Percentiles rank a stretch among this genome's conserved stretches.
Conservation (phyloP, 306 rosid species). For the Sphenostylis stenocarpa region DNA sequence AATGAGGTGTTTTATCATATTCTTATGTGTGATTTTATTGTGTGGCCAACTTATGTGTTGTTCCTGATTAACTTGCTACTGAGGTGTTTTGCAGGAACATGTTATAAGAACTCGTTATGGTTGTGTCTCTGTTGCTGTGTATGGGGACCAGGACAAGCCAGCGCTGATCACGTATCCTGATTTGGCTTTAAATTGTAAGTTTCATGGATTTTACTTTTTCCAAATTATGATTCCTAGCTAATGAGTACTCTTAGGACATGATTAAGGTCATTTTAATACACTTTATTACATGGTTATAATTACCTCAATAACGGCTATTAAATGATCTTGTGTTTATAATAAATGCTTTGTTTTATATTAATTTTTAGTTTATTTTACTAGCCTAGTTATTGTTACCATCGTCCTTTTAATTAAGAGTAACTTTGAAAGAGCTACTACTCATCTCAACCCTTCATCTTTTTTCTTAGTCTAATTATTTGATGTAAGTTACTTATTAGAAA, state of each 20-base stretch:
- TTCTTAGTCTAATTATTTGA: no score
- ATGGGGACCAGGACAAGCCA: conserved; percentile 91
- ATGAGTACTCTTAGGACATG: not conserved
- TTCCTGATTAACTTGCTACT: not conserved
- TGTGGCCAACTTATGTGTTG: not conserved
- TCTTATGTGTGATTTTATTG: not conserved
- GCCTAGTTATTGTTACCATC: not conserved
- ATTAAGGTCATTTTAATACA: not conserved
- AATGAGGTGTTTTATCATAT: not conserved
- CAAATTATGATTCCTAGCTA: not conserved
- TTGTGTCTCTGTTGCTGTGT: conserved; percentile 67
- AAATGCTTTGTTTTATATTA: not conserved
- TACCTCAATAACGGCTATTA: not conserved
- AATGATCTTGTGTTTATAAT: not conserved
- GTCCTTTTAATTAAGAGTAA: not conserved
- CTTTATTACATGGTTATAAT: not conserved
- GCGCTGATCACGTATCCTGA: conserved; percentile 89
- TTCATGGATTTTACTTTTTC: not conserved
- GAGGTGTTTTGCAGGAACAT: conserved; percentile 66
- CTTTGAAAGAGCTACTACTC: no score
- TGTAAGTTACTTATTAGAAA: no score
- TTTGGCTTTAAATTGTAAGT: conserved; percentile 85
- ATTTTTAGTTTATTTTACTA: not conserved
- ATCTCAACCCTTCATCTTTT: no score
- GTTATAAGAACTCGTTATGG: conserved; percentile 68